Percentiles rank a stretch among this genome's conserved stretches.
Evolutionary conservation across 108 stramenopile species (phyloP).

Genomic region (Nitzschia palea): DNA sequence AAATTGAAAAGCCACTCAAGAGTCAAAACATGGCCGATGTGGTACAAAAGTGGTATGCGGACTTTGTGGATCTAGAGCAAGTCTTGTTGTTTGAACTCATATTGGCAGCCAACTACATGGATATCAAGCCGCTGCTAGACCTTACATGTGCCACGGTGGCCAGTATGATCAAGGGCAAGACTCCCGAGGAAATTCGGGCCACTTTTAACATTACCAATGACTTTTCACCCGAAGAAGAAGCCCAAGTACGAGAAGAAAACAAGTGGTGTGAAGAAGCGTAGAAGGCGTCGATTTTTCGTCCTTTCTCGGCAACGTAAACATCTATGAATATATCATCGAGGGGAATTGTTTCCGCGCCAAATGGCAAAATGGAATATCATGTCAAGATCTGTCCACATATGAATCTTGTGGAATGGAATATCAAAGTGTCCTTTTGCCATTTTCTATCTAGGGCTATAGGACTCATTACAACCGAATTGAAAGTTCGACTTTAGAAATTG

Average conservation of each 20-base stretch:
- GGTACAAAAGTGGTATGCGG: conserved; percentile 99
- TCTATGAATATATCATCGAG: too few species aligned
- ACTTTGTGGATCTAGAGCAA: conserved; percentile 98
- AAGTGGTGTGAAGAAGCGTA: conserved; percentile 99
- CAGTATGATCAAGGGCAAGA: conserved; percentile 98
- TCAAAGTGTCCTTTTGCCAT: too few species aligned
- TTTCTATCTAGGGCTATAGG: too few species aligned
- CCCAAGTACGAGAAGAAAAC: conserved; percentile 99
- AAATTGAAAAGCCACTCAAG: conserved; percentile 99
- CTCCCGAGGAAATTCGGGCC: conserved; percentile 96
- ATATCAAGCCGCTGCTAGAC: conserved; percentile 96
- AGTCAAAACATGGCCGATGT: conserved; percentile 95
- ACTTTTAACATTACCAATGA: conserved; percentile 99
- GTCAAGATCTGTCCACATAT: too few species aligned
- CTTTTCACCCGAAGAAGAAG: conserved; percentile 99
- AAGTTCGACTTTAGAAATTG: too few species aligned
- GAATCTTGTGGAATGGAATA: too few species aligned
- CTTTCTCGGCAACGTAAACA: too few species aligned
- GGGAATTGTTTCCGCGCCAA: too few species aligned
- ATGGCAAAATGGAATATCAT: too few species aligned
- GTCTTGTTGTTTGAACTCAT: conserved; percentile 98
- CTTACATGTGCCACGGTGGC: conserved; percentile 99
- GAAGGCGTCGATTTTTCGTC: too few species aligned
- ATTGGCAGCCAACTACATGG: conserved; percentile 98
- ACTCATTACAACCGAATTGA: too few species aligned